Evolutionary conservation across 305 asterid species (phyloP), one percentile per base, ranked within the genome.

Genomic region (Fraxinus velutina): DNA sequence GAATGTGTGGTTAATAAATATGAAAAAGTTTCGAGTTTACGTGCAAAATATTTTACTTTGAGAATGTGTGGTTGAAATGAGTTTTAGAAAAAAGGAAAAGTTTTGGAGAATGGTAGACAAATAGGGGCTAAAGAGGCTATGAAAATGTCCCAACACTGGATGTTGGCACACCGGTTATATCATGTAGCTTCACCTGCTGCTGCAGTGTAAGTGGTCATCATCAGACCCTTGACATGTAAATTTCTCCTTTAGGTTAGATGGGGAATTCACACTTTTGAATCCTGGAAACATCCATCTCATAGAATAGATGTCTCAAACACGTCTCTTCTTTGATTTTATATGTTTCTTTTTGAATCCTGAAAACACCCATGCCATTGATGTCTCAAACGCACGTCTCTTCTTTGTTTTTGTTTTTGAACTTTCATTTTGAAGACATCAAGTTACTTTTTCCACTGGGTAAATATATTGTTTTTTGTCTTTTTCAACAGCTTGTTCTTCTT

Each of bases 401-500:
- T 50, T 50, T 13, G 7, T 57, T 19, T 57, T 57, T 21, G 29
- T 57, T 17, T 57, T 57, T 57, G 9, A 6, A 57, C 29, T 57
- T 57, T 19, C 30, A 57, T 19, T 57, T 19, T 57, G 70, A 21
- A 0, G 9, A 17, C 13, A 5, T 19, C 13, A 47, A 30, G 30
- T 64, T 32, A 30, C 37, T 33, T 8, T 34, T 21, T 80, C 9
- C 21, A 30, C 12, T 68, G 78, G 36, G 21, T 29, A 22, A 62
- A 32, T 50, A 3, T 44, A 50, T 73, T 13, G 12, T 22, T 1
- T 70, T 27, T 79, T 82, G 62, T 37, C 19, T 74, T 62, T 55
- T 32, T 27, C 24, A 42, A 82, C 93, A 93, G 96, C 93, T 76
- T 93, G 96, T 85, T 79, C 90, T 85, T 79, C 90, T 27, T 27